Evolutionary conservation across 192 early-diverging fungal species (phyloP).

Genomic region (Umbelopsis sp.): DNA sequence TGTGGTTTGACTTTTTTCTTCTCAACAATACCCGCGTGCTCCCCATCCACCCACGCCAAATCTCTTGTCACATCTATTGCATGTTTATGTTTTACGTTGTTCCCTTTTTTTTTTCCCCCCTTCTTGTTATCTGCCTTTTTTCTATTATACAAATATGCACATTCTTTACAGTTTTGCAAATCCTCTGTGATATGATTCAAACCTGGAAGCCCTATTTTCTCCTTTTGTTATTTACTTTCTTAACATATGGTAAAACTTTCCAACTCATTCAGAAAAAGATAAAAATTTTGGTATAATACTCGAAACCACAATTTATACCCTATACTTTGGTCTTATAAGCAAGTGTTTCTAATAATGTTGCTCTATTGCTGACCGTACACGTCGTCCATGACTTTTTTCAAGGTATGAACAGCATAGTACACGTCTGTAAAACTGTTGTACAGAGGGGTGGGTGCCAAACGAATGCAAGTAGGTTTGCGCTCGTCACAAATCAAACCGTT

Average conservation of each 20-base stretch:
- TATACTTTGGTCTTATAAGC: no score
- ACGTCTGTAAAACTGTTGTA: slow-evolving; percentile 91
- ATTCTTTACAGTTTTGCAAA: neutral
- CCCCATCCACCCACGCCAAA: neutral
- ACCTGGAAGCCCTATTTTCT: no score
- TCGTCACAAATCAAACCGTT: slow-evolving; percentile 85
- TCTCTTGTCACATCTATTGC: slow-evolving; percentile 17
- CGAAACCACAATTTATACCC: no score
- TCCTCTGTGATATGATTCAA: no score
- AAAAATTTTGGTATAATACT: no score
- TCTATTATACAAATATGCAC: slow-evolving; percentile 3
- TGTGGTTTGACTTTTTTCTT: no score
- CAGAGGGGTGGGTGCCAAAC: slow-evolving; percentile 87
- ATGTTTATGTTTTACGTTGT: neutral
- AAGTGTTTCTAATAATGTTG: no score
- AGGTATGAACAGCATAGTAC: slow-evolving; percentile 59
- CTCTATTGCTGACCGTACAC: slow-evolving; percentile 28
- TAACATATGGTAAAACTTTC: no score
- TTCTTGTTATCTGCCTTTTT: neutral
- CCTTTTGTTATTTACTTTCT: no score
- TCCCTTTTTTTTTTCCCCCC: neutral
- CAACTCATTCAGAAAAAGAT: no score
- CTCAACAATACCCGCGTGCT: neutral
- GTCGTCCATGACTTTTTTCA: slow-evolving; percentile 53
- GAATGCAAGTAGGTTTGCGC: slow-evolving; percentile 88